Conservation (phyloP, 176 grass and related monocot species). For the Cocos nucifera region DNA sequence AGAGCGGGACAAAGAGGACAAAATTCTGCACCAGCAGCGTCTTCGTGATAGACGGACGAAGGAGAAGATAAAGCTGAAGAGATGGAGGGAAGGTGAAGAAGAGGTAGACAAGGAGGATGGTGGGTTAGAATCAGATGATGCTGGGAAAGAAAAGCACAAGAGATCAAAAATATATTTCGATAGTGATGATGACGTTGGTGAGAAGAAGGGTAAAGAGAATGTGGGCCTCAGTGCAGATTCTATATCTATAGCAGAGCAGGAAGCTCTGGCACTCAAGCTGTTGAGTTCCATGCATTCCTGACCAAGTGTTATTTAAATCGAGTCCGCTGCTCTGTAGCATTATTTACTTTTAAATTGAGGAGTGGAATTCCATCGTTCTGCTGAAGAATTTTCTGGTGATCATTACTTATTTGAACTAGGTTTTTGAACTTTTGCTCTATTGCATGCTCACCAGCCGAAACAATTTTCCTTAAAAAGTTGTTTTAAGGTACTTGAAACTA, state of each 20-base stretch:
- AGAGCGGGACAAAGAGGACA: constrained; percentile 81
- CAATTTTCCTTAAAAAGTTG: too few relatives aligned
- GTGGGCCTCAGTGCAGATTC: neutral
- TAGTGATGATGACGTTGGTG: constrained; percentile 24
- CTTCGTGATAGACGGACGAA: constrained; percentile 53
- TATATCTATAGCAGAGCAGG: constrained; percentile 48
- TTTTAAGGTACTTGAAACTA: too few relatives aligned
- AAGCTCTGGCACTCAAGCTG: constrained; percentile 71
- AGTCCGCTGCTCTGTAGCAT: too few relatives aligned
- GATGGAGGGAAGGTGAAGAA: constrained; percentile 48
- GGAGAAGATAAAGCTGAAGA: constrained; percentile 80
- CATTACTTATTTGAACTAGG: too few relatives aligned
- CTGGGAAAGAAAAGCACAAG: constrained; percentile 10
- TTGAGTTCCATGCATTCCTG: constrained; percentile 66
- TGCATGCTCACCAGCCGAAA: too few relatives aligned
- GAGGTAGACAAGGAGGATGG: constrained; percentile 20
- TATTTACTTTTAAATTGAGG: neutral
- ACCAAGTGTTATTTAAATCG: neutral
- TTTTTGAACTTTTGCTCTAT: too few relatives aligned
- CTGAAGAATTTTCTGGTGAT: too few relatives aligned
- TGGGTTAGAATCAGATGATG: constrained; percentile 37
- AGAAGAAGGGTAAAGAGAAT: neutral
- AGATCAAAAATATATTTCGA: constrained; percentile 60
- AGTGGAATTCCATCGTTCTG: neutral
- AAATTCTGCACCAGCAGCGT: constrained; percentile 51